Base-by-base conservation (phyloP, 305 asterid genomes). In the Fraxinus albicans region DNA sequence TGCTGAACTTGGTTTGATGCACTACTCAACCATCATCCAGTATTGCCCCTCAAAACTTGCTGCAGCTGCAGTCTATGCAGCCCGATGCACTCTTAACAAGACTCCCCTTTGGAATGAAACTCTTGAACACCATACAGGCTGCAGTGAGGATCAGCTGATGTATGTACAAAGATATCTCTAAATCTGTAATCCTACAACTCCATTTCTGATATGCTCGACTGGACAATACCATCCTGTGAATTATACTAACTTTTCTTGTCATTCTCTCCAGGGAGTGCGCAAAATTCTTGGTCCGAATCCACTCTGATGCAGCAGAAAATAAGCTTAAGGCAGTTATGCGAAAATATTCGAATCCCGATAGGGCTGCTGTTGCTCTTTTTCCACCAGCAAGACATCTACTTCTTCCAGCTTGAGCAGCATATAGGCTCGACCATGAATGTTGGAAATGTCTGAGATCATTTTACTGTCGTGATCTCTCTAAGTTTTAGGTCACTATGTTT, bases 51-150 rank as follows among this genome's bases (percentile, higher is more conserved):
- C 55, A 44, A 44, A 44, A 15, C 55, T 44, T 25, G 83, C 83
- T 53, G 98, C 99, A 27, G 79, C 97, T 3, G 92, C 98, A 0
- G 97, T 94, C 3, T 95, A 95, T 44, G 93, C 94, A 13, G 98
- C 98, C 4, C 95, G 97, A 13, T 85, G 93, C 88, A 93, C 97
- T 3, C 92, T 95, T 19, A 80, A 83, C 34, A 83, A 83, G 87
- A 75, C 38, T 4, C 94, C 96, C 4, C 1, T 67, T 2, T 95
- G 99, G 99, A 89, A 92, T 0, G 90, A 83, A 76, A 95, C 98
- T 15, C 86, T 95, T 79, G 86, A 86, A 87, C 94, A 89, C 84
- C 91, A 94, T 21, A 95, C 94, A 0, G 96, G 97, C 38, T 94
- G 87, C 82, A 31, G 79, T 0, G 94, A 93, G 60, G 89, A 89